These are phyloP conservation scores for Fusarium neocosmosporiellum DNA, from an alignment of 2,329 filamentous ascomycete species.

Conservation along the genomic window DNA sequence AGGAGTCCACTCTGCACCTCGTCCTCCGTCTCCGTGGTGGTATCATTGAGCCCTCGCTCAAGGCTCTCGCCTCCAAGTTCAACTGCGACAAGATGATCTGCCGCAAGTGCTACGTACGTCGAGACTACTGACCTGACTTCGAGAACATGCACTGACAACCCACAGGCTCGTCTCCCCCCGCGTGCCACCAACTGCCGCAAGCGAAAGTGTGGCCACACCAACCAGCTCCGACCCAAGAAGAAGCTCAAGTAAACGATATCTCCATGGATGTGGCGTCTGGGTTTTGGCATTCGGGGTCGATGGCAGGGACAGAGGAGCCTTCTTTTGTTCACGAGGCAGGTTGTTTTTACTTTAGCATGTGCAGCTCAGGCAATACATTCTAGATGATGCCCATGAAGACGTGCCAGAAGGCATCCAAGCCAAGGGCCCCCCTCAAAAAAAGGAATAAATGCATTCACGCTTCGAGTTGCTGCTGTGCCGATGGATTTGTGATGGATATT, in stretches of 20 bases:
- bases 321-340: slow-evolving; percentile 51
- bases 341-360: slow-evolving; percentile 57
- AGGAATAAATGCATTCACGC: slow-evolving; percentile 37
- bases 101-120: slow-evolving; percentile 99
- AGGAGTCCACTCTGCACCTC: slow-evolving; percentile 98
- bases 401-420: slow-evolving; percentile 35
- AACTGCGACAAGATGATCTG: slow-evolving; percentile 99
- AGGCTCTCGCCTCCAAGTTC: slow-evolving; percentile 98
- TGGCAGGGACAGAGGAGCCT: slow-evolving; percentile 49
- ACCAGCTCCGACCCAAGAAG: slow-evolving; percentile 99
- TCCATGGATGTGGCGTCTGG: slow-evolving; percentile 59
- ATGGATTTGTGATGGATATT: not conserved
- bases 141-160: not conserved
- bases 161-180: slow-evolving; percentile 84
- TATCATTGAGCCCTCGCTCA: slow-evolving; percentile 99
- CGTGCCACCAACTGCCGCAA: slow-evolving; percentile 99
- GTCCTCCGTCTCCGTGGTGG: slow-evolving; percentile 99
- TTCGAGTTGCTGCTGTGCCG: slow-evolving; percentile 15
- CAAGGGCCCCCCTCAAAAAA: slow-evolving; percentile 31
- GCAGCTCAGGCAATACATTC: slow-evolving; percentile 52
- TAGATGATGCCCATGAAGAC: slow-evolving; percentile 50
- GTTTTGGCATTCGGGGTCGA: slow-evolving; percentile 55
- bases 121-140: not conserved
- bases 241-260: slow-evolving; percentile 83
- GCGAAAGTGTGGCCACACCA: slow-evolving; percentile 99